Evolutionary conservation across 768 basidiomycete genomes (phyloP), one percentile per base, ranked within the genome.

Genomic region (Macrolepiota dolichaula): DNA sequence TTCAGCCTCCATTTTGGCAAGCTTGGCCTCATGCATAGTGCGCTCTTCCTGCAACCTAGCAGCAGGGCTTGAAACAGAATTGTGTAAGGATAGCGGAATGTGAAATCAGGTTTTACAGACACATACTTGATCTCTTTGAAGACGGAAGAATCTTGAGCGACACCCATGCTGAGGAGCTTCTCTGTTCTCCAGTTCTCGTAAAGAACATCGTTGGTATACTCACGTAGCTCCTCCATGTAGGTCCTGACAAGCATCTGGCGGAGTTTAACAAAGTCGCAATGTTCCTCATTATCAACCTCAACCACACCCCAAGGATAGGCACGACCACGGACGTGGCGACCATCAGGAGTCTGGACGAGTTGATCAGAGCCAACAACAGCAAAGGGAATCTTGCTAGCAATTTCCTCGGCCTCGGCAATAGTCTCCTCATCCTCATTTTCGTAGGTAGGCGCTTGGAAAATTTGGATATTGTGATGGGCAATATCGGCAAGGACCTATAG

Each of bases 91-190:
- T 47, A 55, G 57, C 53, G 32, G 15, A 40, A 13, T 15, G 2
- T 47, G 55, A 17, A 51, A 1, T 29, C 9, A 36, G 47, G 29
- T 19, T 32, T 46, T 17, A 58, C 36, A 47, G 54, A 17, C 1
- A 82, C 94, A 65, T 78, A 97, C 96, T 98, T 98, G 83, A 98
- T 87, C 80, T 98, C 97, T 80, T 94, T 96, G 90, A 99, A 99
- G 44, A 99, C 97, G 56, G 87, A 91, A 44, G 93, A 92, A 71
- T 99, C 97, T 72, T 99, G 97, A 38, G 93, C 87, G 60, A 99
- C 96, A 71, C 97, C 97, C 97, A 99, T 97, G 73, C 87, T 91
- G 71, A 93, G 78, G 59, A 99, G 79, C 76, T 98, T 98, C 73
- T 98, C 94, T 63, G 90, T 93, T 78, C 97, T 84, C 88, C 97